These are phyloP conservation scores for Ceratocystis diversiconidia DNA, from an alignment of 2,329 filamentous ascomycete species.

Conservation along the genomic window DNA sequence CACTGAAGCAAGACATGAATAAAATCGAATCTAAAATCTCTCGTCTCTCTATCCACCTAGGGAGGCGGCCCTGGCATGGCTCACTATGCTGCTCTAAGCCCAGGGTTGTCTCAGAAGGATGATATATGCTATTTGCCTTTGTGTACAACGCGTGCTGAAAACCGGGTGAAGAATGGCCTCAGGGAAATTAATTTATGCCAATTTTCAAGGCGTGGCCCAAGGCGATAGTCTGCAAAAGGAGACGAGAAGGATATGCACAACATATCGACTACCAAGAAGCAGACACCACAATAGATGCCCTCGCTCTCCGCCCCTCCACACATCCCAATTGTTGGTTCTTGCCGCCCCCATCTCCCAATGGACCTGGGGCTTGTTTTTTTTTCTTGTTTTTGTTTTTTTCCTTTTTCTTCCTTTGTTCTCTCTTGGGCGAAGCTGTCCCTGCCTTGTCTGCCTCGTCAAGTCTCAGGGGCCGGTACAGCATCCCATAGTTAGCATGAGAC, in stretches of 20 bases:
- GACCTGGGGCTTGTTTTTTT: not conserved
- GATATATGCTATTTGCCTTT: not conserved
- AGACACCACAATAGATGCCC: not conserved
- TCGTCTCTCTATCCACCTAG: too few species aligned
- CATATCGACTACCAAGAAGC: not conserved
- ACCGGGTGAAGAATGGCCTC: not conserved
- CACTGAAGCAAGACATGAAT: not conserved
- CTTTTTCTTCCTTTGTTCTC: conserved; percentile 19
- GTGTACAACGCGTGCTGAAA: not conserved
- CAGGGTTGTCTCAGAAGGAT: not conserved
- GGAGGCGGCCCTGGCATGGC: not conserved
- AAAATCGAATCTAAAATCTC: not conserved
- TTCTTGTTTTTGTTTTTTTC: conserved; percentile 19
- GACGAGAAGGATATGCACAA: not conserved
- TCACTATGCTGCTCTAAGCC: not conserved
- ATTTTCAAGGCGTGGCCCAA: too few species aligned
- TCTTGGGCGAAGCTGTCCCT: conserved; percentile 16
- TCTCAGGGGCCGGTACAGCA: not conserved
- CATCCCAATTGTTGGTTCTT: too few species aligned
- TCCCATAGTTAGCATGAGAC: too few species aligned
- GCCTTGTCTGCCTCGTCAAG: conserved; percentile 17
- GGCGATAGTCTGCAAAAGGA: not conserved
- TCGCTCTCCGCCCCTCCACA: too few species aligned
- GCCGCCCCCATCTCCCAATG: too few species aligned
- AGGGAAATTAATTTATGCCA: too few species aligned